Conservation (phyloP, 2,329 filamentous ascomycete genomes). For the Oidium heveae region DNA sequence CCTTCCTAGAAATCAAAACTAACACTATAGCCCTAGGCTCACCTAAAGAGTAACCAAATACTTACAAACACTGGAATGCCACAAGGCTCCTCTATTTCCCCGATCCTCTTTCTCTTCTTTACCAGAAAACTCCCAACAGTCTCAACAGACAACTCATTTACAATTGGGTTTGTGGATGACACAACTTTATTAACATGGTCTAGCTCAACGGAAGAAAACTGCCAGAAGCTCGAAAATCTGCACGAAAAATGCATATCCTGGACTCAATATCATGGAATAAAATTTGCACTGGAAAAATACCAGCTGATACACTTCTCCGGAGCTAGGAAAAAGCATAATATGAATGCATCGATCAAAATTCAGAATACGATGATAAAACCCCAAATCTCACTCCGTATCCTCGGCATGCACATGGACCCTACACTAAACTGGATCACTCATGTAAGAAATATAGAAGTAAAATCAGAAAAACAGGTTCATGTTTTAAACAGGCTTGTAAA, state of each 20-base stretch:
- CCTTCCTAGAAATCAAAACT: not conserved
- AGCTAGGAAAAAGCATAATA: no score
- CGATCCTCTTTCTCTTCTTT: not conserved
- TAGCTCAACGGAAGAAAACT: not conserved
- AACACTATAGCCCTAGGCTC: not conserved
- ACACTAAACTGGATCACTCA: not conserved
- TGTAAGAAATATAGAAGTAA: not conserved
- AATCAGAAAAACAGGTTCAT: not conserved
- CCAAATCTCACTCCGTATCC: no score
- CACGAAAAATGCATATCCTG: not conserved
- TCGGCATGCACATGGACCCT: no score
- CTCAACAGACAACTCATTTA: not conserved
- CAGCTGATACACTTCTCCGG: not conserved
- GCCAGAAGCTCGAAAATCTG: not conserved
- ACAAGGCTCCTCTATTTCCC: not conserved
- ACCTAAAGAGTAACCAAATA: not conserved
- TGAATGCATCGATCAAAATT: no score
- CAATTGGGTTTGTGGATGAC: not conserved
- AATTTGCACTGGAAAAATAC: not conserved
- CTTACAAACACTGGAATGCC: not conserved
- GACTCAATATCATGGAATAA: not conserved
- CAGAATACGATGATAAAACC: no score
- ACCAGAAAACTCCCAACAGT: not conserved
- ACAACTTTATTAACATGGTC: not conserved
- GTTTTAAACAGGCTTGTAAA: not conserved